Evolutionary conservation across 2,329 filamentous ascomycete species (phyloP).

Genomic region (Microcyclosporella mali): DNA sequence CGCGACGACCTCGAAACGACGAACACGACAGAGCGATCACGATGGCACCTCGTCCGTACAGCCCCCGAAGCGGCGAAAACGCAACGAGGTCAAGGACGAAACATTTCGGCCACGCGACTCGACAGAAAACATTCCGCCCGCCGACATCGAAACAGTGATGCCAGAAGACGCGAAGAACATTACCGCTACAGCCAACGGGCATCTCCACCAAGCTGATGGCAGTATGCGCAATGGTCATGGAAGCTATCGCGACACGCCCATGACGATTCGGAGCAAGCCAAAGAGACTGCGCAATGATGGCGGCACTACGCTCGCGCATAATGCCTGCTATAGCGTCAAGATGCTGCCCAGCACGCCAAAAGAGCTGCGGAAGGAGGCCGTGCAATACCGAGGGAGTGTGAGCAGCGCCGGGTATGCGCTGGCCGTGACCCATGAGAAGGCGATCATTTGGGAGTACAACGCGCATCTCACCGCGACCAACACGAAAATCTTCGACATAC

Average conservation of each 20-base stretch:
- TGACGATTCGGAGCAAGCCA: constrained; percentile 23
- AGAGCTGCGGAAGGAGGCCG: constrained; percentile 56
- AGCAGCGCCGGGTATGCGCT: constrained; percentile 49
- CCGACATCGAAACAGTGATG: constrained; percentile 10
- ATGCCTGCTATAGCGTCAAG: constrained; percentile 76
- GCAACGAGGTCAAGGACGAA: constrained; percentile 41
- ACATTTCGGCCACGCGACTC: constrained; percentile 30
- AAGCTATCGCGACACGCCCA: constrained; percentile 7
- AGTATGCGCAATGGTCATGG: constrained; percentile 8
- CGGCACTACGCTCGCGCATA: constrained; percentile 57
- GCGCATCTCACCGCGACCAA: constrained; percentile 58
- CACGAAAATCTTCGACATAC: constrained; percentile 73
- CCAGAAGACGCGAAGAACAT: constrained; percentile 6
- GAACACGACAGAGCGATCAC: constrained; percentile 40
- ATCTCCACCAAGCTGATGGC: constrained; percentile 7
- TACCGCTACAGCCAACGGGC: constrained; percentile 7
- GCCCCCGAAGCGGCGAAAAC: constrained; percentile 41
- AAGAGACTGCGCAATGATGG: constrained; percentile 30
- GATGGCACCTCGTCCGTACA: constrained; percentile 34
- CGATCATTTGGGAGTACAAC: constrained; percentile 85
- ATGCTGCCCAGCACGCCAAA: constrained; percentile 79
- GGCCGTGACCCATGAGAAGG: constrained; percentile 71
- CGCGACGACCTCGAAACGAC: constrained; percentile 19
- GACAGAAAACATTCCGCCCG: constrained; percentile 10
- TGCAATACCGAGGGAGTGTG: constrained; percentile 47